Conservation (phyloP, 768 basidiomycete species). For the Lentinula sp. region DNA sequence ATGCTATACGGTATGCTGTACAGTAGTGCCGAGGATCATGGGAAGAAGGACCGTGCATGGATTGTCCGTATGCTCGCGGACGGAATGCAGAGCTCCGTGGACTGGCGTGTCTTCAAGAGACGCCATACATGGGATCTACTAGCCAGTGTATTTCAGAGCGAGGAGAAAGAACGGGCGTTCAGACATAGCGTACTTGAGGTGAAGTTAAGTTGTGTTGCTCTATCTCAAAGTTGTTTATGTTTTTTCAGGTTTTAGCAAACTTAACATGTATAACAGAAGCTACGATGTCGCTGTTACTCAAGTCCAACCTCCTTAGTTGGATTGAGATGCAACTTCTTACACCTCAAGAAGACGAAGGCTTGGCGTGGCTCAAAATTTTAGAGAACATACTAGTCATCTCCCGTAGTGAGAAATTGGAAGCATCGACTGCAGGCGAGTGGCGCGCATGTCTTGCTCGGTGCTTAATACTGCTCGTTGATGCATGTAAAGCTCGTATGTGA, state of each 20-base stretch:
- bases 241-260: slow-evolving; percentile 63
- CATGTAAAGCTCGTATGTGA: slow-evolving; percentile 20
- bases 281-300: slow-evolving; percentile 62
- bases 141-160: slow-evolving; percentile 75
- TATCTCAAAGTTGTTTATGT: neutral
- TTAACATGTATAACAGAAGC: slow-evolving; percentile 68
- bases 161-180: slow-evolving; percentile 42
- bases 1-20: slow-evolving; percentile 89
- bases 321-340: slow-evolving; percentile 64
- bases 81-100: slow-evolving; percentile 66
- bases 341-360: slow-evolving; percentile 29
- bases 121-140: slow-evolving; percentile 87
- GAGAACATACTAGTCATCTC: slow-evolving; percentile 55
- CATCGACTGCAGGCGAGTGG: slow-evolving; percentile 57
- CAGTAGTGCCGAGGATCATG: slow-evolving; percentile 61
- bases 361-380: slow-evolving; percentile 62
- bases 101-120: slow-evolving; percentile 78
- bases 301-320: slow-evolving; percentile 74
- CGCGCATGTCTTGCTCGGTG: slow-evolving; percentile 48
- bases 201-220: slow-evolving; percentile 35
- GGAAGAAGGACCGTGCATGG: slow-evolving; percentile 88
- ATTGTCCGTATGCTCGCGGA: slow-evolving; percentile 80
- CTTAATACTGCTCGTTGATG: slow-evolving; percentile 33
- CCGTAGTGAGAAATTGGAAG: slow-evolving; percentile 46
- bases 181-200: slow-evolving; percentile 67